phyloP scores from a whole-genome alignment of 2,329 filamentous ascomycete genomes.

The Aspergillus sp. region DNA sequence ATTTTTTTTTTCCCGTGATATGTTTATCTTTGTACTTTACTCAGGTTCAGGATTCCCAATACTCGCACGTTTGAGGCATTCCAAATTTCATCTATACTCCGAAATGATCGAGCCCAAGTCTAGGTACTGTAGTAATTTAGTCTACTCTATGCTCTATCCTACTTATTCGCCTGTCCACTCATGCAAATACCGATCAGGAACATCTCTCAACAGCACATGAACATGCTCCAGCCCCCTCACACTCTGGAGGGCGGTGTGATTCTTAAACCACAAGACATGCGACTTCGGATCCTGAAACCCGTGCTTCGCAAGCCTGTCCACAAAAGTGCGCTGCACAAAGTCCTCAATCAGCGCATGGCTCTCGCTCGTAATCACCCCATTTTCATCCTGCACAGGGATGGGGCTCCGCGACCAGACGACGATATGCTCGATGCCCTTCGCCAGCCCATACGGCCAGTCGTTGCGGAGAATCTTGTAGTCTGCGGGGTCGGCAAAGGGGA shows the following conservation, averaged over 20 bases:
- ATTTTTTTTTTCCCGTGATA: background rate
- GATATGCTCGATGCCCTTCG: slow-evolving; percentile 55
- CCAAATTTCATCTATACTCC: background rate
- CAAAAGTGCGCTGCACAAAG: slow-evolving; percentile 53
- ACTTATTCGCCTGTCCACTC: slow-evolving; percentile 46
- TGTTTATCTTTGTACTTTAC: slow-evolving; percentile 9
- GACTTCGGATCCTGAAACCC: slow-evolving; percentile 35
- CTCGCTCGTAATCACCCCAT: slow-evolving; percentile 53
- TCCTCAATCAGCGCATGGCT: slow-evolving; percentile 48
- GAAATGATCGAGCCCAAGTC: background rate
- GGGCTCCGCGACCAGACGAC: slow-evolving; percentile 58
- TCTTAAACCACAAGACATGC: slow-evolving; percentile 65
- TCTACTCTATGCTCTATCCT: background rate
- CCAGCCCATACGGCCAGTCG: slow-evolving; percentile 64
- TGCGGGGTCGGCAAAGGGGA: slow-evolving; percentile 53
- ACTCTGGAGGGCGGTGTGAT: slow-evolving; percentile 61
- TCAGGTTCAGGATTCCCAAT: slow-evolving; percentile 21
- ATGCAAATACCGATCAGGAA: slow-evolving; percentile 43
- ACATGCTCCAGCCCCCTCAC: slow-evolving; percentile 60
- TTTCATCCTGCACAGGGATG: slow-evolving; percentile 45
- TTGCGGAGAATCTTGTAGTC: slow-evolving; percentile 61
- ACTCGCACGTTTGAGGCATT: slow-evolving; percentile 10
- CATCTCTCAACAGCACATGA: slow-evolving; percentile 54
- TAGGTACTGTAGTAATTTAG: background rate
- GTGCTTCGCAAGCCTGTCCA: slow-evolving; percentile 41